Evolutionary conservation across 2,329 filamentous ascomycete species (phyloP).

Genomic region (Claviceps monticola): DNA sequence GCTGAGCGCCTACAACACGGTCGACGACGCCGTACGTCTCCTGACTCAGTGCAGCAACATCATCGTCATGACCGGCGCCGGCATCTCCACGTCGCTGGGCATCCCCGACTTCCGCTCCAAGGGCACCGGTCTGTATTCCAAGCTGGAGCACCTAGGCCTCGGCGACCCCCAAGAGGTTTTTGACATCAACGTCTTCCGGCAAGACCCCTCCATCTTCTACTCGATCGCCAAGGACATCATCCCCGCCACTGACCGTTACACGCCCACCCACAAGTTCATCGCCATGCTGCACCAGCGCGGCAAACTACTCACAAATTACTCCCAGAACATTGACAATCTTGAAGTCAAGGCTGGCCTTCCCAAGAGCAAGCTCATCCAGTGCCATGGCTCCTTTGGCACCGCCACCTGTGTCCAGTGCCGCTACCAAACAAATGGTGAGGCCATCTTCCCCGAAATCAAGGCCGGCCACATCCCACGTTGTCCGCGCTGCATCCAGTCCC

Average conservation of each 20-base stretch:
- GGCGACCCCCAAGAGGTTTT: constrained; percentile 91
- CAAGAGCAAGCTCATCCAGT: constrained; percentile 77
- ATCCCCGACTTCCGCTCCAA: constrained; percentile 96
- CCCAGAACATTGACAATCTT: constrained; percentile 96
- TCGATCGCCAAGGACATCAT: constrained; percentile 82
- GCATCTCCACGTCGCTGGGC: constrained; percentile 90
- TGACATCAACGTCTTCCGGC: constrained; percentile 72
- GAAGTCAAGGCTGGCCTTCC: constrained; percentile 75
- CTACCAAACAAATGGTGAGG: constrained; percentile 57
- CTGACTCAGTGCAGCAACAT: constrained; percentile 67
- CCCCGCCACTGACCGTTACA: constrained; percentile 64
- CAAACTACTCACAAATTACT: constrained; percentile 92
- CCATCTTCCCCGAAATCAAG: constrained; percentile 67
- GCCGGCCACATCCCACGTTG: constrained; percentile 67
- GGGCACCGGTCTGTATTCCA: constrained; percentile 80
- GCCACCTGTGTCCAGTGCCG: constrained; percentile 78
- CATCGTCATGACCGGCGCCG: constrained; percentile 85
- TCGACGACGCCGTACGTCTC: constrained; percentile 75
- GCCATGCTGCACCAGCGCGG: constrained; percentile 72
- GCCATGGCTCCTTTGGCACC: constrained; percentile 89
- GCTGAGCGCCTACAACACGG: constrained; percentile 63
- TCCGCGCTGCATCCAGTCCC: constrained; percentile 47
- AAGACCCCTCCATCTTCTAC: constrained; percentile 85
- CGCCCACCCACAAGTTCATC: constrained; percentile 91
- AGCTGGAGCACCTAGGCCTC: constrained; percentile 62